Percentiles rank a stretch among this genome's conserved stretches.
Conservation (phyloP, 768 basidiomycete genomes). For the Lentinula lateritia region DNA sequence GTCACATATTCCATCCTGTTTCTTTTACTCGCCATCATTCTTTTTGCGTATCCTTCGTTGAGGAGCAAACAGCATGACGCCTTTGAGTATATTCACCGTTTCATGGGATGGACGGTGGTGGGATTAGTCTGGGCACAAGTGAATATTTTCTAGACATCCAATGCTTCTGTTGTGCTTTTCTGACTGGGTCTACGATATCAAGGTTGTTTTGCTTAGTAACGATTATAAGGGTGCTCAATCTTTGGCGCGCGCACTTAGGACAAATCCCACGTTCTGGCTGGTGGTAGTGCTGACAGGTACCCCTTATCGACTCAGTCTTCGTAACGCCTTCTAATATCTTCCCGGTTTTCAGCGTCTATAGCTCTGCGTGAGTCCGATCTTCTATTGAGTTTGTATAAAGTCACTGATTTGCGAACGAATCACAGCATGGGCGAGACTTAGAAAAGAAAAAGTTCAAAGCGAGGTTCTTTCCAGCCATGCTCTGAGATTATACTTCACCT, state of each 20-base stretch:
- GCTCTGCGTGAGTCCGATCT: constrained; percentile 18
- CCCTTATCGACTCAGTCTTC: not conserved
- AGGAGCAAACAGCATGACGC: constrained; percentile 42
- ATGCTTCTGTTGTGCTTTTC: not conserved
- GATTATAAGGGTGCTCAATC: constrained; percentile 40
- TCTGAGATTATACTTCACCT: constrained; percentile 39
- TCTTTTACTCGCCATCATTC: constrained; percentile 41
- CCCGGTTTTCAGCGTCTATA: constrained; percentile 22
- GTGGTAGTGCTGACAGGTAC: constrained; percentile 28
- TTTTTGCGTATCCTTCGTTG: constrained; percentile 47
- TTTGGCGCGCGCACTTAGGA: constrained; percentile 34
- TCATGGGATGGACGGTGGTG: constrained; percentile 50
- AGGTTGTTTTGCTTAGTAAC: constrained; percentile 48
- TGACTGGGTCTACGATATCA: not conserved
- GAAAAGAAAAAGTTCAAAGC: constrained; percentile 33
- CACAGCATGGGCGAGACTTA: constrained; percentile 33
- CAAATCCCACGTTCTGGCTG: constrained; percentile 35
- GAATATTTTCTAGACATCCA: not conserved
- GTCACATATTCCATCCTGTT: constrained; percentile 48
- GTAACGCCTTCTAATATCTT: not conserved
- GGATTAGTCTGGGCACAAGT: constrained; percentile 51
- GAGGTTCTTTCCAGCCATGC: constrained; percentile 38
- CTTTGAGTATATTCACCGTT: constrained; percentile 52
- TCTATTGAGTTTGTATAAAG: too few relatives aligned
- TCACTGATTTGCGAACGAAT: not conserved